These are phyloP conservation scores for Pythium sukuiense DNA, from an alignment of 352 stramenopile species.

Conservation along the genomic window DNA sequence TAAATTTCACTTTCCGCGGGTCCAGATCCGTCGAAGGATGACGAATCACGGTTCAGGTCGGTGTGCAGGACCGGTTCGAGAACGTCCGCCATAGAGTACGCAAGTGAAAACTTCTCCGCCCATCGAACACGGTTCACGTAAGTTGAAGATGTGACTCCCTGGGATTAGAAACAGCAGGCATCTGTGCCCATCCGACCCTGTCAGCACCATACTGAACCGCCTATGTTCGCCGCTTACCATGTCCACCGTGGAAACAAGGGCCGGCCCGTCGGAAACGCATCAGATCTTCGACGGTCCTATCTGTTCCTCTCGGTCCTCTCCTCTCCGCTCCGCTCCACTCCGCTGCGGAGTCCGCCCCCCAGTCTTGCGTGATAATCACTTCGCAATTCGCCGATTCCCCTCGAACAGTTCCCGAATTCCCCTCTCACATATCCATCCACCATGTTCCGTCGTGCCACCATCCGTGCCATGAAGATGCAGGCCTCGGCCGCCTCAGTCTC, in stretches of 20 bases:
- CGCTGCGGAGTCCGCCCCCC: background rate
- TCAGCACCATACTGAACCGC: background rate
- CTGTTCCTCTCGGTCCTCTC: background rate
- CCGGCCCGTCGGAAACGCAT: constrained; percentile 6
- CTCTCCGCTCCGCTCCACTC: background rate
- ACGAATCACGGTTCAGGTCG: background rate
- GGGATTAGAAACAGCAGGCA: constrained; percentile 8
- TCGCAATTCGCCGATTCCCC: constrained; percentile 11
- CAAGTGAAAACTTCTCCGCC: constrained; percentile 1
- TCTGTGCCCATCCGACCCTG: constrained; percentile 12
- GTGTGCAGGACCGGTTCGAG: constrained; percentile 12
- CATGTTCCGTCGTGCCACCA: constrained; percentile 58
- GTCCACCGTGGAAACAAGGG: constrained; percentile 6
- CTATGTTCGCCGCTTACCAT: constrained; percentile 7
- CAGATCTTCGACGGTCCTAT: constrained; percentile 7
- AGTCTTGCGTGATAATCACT: constrained; percentile 6
- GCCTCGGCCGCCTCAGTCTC: constrained; percentile 44
- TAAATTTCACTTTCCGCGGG: background rate
- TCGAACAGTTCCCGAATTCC: constrained; percentile 5
- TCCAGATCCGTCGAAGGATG: background rate
- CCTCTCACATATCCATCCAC: constrained; percentile 3
- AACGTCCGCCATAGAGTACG: constrained; percentile 11
- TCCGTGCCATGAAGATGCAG: constrained; percentile 45
- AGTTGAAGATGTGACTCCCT: constrained; percentile 18
- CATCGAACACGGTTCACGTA: constrained; percentile 1